Evolutionary conservation across 2,329 filamentous ascomycete species (phyloP), one percentile per base, ranked within the genome.

Genomic region (Epichloe brachyelytri): DNA sequence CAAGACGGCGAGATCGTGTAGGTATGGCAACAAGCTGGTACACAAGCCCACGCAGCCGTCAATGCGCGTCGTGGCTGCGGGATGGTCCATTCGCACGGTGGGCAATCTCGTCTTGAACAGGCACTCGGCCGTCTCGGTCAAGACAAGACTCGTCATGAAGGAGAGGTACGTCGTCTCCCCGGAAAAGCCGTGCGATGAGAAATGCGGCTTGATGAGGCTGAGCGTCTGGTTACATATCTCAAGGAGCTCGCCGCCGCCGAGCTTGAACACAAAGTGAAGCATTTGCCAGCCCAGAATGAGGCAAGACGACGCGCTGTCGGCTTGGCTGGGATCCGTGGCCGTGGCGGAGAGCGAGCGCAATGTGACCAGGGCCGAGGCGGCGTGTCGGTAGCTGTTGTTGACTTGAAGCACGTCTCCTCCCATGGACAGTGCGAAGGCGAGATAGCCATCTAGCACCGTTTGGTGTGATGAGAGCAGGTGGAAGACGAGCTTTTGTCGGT

Each of bases 1-100:
- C 30, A 64, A 46, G 19, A 55, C 47, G 41, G 58, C 59, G 7
- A 63, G 37, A 10, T 63, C 58, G 48, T 63, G 57, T 1, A 63
- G 37, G 6, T 56, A 49, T n/a, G 59, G 59, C 5, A 64, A 49
- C 4, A 65, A 37, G 0, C 57, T 55, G 40, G 48, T 51, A 36
- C 55, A 60, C 1, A 64, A 43, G 1, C 62, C 62, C 1, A 60
- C 46, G 43, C 59, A 61, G 4, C 60, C 60, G 44, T 65, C 62
- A 2, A 60, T 56, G 40, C 56, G 44, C 7, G 38, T 48, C 11
- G 26, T 46, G 4, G 51, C 43, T 1, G 52, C 54, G 3, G 54
- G 46, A 5, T 50, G 48, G 4, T 53, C 53, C 44, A 56, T 57
- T 17, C 57, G 56, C 33, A 63, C 46, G 0, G 60, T 57, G 1